Percentiles rank a stretch among this genome's conserved stretches.
Conservation (phyloP, 2,329 filamentous ascomycete species). For the Talaromyces sp. region DNA sequence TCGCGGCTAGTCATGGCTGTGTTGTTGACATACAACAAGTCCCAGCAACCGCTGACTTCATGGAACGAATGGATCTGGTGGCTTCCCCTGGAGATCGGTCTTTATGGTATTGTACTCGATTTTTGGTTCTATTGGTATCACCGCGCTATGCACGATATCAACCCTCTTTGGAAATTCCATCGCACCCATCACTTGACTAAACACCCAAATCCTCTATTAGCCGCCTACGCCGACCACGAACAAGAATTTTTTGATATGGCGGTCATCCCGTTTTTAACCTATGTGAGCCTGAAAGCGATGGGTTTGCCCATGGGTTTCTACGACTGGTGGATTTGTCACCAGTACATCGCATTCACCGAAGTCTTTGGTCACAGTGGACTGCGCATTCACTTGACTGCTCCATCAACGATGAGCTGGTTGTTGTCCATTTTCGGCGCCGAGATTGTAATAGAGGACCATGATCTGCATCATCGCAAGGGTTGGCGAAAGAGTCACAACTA, state of each 20-base stretch:
- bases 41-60: conserved; percentile 25
- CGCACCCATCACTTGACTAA: conserved; percentile 47
- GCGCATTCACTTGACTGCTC: conserved; percentile 35
- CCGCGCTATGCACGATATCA: conserved; percentile 42
- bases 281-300: conserved; percentile 33
- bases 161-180: conserved; percentile 43
- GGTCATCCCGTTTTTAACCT: conserved; percentile 42
- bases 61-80: conserved; percentile 26
- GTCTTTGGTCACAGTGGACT: conserved; percentile 26
- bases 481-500: conserved; percentile 41
- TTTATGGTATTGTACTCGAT: conserved; percentile 44
- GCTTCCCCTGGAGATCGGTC: conserved; percentile 37
- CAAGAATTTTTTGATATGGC: conserved; percentile 45
- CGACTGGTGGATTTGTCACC: conserved; percentile 47
- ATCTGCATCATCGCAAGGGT: conserved; percentile 39
- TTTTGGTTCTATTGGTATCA: conserved; percentile 48
- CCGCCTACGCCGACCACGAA: conserved; percentile 42
- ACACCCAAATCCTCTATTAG: conserved; percentile 44
- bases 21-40: conserved; percentile 29
- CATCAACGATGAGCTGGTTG: conserved; percentile 35
- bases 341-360: conserved; percentile 35
- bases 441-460: conserved; percentile 44
- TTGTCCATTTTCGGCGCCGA: conserved; percentile 34
- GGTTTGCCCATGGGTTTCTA: conserved; percentile 47
- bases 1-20: conserved; percentile 35